phyloP scores from a whole-genome alignment of 345 rosid species.

The Pistacia vera region DNA sequence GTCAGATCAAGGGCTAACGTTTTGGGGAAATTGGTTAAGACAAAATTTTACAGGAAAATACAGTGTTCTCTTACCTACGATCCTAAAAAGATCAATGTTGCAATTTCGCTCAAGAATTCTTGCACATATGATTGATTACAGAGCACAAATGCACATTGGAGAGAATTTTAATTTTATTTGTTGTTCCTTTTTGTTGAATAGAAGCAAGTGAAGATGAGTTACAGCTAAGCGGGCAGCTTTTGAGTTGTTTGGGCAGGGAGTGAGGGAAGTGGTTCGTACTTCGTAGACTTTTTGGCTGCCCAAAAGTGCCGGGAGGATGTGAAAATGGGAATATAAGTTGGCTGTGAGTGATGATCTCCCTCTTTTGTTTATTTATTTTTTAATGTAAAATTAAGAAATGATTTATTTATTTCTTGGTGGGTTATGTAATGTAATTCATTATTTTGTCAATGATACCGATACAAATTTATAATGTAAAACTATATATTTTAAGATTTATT shows the following conservation, averaged over 20 bases:
- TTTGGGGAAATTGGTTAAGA: constrained; percentile 86
- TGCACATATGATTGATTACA: constrained; percentile 56
- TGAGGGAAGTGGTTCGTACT: neutral
- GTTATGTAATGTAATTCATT: constrained; percentile 12
- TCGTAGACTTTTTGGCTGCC: constrained; percentile 36
- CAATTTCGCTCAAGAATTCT: constrained; percentile 64
- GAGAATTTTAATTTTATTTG: neutral
- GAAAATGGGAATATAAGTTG: constrained; percentile 7
- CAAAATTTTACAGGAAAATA: constrained; percentile 70
- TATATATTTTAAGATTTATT: neutral
- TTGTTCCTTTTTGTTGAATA: constrained; percentile 1
- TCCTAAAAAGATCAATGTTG: constrained; percentile 62
- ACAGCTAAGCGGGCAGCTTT: constrained; percentile 59
- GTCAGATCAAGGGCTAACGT: constrained; percentile 83
- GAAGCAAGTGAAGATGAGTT: constrained; percentile 22
- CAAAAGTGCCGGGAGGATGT: constrained; percentile 26
- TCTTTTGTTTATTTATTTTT: constrained; percentile 17
- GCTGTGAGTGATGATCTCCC: constrained; percentile 18
- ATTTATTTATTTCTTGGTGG: constrained; percentile 6
- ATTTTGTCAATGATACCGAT: constrained; percentile 1
- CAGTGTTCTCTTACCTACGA: constrained; percentile 64
- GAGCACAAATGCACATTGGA: neutral
- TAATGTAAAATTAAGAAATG: constrained; percentile 20
- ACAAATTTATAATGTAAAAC: constrained; percentile 11
- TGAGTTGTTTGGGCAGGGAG: constrained; percentile 18